phyloP scores from a whole-genome alignment of 148 eudicot species.

The Rhododendron ferrugineum region DNA sequence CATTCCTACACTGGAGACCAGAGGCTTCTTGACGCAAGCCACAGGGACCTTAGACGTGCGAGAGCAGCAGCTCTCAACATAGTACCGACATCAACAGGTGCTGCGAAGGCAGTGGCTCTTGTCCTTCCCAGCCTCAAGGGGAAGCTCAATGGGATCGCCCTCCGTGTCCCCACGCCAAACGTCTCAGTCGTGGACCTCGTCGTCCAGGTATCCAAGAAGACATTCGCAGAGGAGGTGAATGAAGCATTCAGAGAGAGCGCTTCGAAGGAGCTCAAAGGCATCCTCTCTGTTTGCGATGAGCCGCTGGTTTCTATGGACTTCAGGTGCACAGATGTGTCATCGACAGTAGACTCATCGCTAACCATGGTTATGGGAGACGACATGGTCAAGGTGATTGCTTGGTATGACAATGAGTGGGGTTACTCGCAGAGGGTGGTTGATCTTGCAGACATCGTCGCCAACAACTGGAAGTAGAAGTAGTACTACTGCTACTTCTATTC shows the following conservation, averaged over 20 bases:
- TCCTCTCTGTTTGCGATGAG: conserved; percentile 87
- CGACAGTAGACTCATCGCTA: conserved; percentile 84
- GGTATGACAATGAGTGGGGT: conserved; percentile 99
- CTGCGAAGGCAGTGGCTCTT: conserved; percentile 94
- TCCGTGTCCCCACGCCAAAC: conserved; percentile 96
- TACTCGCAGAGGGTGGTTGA: conserved; percentile 96
- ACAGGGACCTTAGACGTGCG: conserved; percentile 94
- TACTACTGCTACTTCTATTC: neutral
- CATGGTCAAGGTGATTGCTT: conserved; percentile 98
- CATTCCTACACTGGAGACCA: conserved; percentile 99
- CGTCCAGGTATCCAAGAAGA: conserved; percentile 85
- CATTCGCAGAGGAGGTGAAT: conserved; percentile 94
- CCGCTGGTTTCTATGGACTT: conserved; percentile 94
- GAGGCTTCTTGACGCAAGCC: conserved; percentile 93
- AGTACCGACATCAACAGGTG: conserved; percentile 96
- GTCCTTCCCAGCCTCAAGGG: conserved; percentile 91
- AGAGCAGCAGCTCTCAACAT: conserved; percentile 98
- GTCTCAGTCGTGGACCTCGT: conserved; percentile 97
- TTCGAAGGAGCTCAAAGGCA: conserved; percentile 76
- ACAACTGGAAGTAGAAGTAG: conserved; percentile 56
- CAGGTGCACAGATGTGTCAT: conserved; percentile 85
- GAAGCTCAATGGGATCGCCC: conserved; percentile 96
- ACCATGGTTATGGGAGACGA: conserved; percentile 99
- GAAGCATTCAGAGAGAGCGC: conserved; percentile 89
- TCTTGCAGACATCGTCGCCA: conserved; percentile 87